A percentile compares a stretch with the other conserved stretches of the same genome.
Evolutionary conservation across 2,329 filamentous ascomycete species (phyloP).

Genomic region (Ceratocystis harringtonii): DNA sequence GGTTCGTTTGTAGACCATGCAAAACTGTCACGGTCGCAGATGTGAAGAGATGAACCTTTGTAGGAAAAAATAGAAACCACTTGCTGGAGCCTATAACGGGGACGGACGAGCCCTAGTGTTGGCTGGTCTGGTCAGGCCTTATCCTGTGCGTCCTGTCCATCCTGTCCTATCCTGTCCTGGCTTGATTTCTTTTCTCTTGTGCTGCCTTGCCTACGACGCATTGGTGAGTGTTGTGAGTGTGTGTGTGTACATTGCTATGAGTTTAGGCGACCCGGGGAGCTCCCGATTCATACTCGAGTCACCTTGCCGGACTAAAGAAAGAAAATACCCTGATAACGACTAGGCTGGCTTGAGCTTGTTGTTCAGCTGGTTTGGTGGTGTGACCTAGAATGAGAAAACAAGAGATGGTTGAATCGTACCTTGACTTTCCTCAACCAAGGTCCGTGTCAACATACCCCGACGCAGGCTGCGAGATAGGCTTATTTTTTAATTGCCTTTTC

Average conservation of each 20-base stretch:
- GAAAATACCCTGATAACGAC: neutral
- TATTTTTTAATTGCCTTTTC: neutral
- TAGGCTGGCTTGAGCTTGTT: neutral
- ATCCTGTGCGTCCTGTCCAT: no score
- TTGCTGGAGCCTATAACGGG: neutral
- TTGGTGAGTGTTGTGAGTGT: no score
- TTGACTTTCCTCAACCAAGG: neutral
- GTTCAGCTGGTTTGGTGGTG: neutral
- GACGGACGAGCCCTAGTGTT: no score
- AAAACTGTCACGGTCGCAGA: constrained; percentile 5
- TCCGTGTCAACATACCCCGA: neutral
- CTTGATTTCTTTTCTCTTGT: no score
- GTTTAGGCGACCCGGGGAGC: no score
- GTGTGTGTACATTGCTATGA: no score
- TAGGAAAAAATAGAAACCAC: neutral
- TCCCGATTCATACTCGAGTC: no score
- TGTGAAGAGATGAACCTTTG: neutral
- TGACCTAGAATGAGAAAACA: neutral
- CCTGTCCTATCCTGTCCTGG: no score
- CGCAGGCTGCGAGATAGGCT: neutral
- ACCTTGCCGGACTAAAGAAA: neutral
- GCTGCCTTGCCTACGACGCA: no score
- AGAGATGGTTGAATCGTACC: neutral
- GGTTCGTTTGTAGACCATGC: neutral
- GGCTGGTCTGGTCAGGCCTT: no score